These are phyloP conservation scores for Friedmanniomyces simplex DNA, from an alignment of 495 filamentous ascomycete species.

Conservation along the genomic window DNA sequence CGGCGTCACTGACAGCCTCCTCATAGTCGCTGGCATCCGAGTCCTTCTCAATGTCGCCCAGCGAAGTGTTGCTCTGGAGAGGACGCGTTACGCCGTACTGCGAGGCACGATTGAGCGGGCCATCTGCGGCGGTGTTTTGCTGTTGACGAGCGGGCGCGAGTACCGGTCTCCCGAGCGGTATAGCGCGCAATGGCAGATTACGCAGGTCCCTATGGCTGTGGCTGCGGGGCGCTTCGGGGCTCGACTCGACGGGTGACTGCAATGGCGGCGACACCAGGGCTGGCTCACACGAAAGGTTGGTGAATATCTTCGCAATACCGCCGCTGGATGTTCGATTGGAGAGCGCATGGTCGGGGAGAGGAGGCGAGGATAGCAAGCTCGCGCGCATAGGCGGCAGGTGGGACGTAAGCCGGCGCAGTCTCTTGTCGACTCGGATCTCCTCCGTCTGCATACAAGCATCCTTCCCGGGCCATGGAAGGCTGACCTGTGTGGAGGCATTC, in stretches of 20 bases:
- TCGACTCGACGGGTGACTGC: constrained; percentile 10
- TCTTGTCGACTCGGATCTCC: constrained; percentile 66
- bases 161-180: constrained; percentile 16
- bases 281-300: neutral
- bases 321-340: neutral
- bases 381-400: constrained; percentile 60
- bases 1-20: constrained; percentile 19
- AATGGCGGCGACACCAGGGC: constrained; percentile 2
- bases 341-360: neutral
- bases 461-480: constrained; percentile 31
- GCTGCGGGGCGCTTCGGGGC: constrained; percentile 6
- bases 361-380: constrained; percentile 46
- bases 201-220: constrained; percentile 6
- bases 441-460: constrained; percentile 74
- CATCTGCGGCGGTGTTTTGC: neutral
- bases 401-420: constrained; percentile 60
- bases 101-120: constrained; percentile 16
- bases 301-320: constrained; percentile 13
- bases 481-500: constrained; percentile 47
- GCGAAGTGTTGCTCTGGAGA: constrained; percentile 3
- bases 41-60: constrained; percentile 11
- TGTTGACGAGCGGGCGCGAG: constrained; percentile 1
- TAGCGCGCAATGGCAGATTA: constrained; percentile 14
- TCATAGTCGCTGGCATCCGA: constrained; percentile 19
- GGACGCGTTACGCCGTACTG: constrained; percentile 18